Evolutionary conservation across 1,139 yeast genomes (phyloP).

Genomic region (Yamadazyma dushanensis): DNA sequence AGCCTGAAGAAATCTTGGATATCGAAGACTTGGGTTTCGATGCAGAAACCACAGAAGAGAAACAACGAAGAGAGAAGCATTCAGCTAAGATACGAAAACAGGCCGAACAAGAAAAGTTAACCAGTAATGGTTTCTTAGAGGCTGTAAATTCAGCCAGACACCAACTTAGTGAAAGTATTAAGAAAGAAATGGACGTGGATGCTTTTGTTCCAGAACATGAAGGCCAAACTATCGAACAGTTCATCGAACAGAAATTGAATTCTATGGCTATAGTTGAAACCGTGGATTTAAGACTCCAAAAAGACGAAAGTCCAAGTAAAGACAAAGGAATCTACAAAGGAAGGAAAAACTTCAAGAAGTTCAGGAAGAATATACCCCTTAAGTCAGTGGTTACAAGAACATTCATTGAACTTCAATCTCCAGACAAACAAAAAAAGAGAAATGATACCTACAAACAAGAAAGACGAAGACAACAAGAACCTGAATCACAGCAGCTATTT

Average conservation of each 20-base stretch:
- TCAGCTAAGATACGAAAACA: background rate
- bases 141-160: conserved; percentile 36
- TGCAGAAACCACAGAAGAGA: conserved; percentile 3
- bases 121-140: conserved; percentile 23
- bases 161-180: conserved; percentile 24
- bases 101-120: conserved; percentile 1
- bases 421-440: background rate
- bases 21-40: conserved; percentile 6
- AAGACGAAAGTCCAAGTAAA: conserved; percentile 3
- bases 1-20: conserved; percentile 1
- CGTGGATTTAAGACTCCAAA: conserved; percentile 24
- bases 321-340: conserved; percentile 17
- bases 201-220: conserved; percentile 9
- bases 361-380: conserved; percentile 28
- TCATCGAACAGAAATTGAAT: conserved; percentile 15
- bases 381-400: conserved; percentile 25
- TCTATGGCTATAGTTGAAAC: conserved; percentile 39
- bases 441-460: background rate
- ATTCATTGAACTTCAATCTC: conserved; percentile 23
- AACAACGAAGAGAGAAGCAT: background rate
- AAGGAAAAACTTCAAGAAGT: conserved; percentile 40
- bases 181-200: conserved; percentile 30
- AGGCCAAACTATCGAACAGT: conserved; percentile 6
- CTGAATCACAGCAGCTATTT: conserved; percentile 3
- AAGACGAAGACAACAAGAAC: background rate